These are phyloP conservation scores for Pisolithus tinctorius DNA, from an alignment of 768 basidiomycete species.

Conservation along the genomic window DNA sequence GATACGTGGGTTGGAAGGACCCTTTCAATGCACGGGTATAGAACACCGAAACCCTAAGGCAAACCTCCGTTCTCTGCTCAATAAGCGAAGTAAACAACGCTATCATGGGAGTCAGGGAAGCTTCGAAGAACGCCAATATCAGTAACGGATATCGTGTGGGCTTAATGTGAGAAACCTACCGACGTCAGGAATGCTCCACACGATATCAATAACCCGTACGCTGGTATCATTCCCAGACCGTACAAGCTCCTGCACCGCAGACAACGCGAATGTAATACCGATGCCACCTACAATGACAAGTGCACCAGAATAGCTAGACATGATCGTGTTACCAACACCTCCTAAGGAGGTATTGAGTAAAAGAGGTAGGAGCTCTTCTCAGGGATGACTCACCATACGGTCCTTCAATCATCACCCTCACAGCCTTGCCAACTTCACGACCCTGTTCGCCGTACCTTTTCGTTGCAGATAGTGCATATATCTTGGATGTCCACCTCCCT, in stretches of 20 bases:
- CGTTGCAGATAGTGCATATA: constrained; percentile 45
- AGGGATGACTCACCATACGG: constrained; percentile 36
- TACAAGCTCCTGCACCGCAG: constrained; percentile 59
- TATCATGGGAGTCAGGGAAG: constrained; percentile 39
- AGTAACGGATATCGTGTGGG: background rate
- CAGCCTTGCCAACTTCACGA: constrained; percentile 17
- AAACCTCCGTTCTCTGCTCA: constrained; percentile 33
- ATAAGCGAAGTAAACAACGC: constrained; percentile 42
- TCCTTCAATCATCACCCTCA: constrained; percentile 45
- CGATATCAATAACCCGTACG: constrained; percentile 53
- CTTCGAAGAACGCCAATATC: constrained; percentile 18
- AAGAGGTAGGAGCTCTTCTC: no score
- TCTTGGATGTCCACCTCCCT: constrained; percentile 55
- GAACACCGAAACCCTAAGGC: constrained; percentile 45
- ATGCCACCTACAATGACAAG: constrained; percentile 72
- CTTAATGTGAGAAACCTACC: constrained; percentile 24
- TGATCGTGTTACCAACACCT: constrained; percentile 36
- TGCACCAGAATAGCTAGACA: constrained; percentile 58
- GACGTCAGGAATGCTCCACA: constrained; percentile 59
- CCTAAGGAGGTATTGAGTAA: background rate
- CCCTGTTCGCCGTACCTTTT: constrained; percentile 28
- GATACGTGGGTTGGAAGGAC: constrained; percentile 12
- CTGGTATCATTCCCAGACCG: constrained; percentile 39
- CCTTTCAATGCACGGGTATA: constrained; percentile 43
- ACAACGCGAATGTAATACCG: constrained; percentile 67